Percentiles rank a stretch among this genome's conserved stretches.
These are phyloP conservation scores for Metarhizium humberi DNA, from an alignment of 2,329 filamentous ascomycete genomes.

Conservation along the genomic window DNA sequence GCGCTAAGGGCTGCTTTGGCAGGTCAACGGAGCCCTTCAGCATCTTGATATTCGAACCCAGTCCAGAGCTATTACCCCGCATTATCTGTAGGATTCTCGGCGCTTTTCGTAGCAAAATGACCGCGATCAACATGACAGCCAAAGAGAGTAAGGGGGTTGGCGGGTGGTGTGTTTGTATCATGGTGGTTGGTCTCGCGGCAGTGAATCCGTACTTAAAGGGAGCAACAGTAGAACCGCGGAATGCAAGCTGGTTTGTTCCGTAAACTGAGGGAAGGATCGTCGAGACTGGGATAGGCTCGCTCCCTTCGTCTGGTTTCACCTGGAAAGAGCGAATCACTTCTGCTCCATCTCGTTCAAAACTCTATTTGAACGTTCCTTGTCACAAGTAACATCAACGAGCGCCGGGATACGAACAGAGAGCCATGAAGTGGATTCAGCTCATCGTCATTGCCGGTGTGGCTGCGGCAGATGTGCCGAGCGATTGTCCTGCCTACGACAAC, in stretches of 20 bases:
- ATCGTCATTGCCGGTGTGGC: constrained; percentile 24
- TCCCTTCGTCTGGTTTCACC: neutral
- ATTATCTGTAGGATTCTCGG: neutral
- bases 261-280: neutral
- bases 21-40: neutral
- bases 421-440: constrained; percentile 3
- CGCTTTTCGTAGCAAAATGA: neutral
- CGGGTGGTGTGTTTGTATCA: neutral
- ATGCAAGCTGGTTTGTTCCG: neutral
- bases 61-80: constrained; percentile 1
- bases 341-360: neutral
- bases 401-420: neutral
- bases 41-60: neutral
- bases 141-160: neutral
- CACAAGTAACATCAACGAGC: neutral
- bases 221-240: neutral
- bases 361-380: neutral
- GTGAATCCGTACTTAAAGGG: neutral
- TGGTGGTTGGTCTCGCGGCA: neutral
- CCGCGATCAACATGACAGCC: neutral
- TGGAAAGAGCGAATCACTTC: neutral
- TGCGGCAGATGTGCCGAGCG: constrained; percentile 13
- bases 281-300: neutral
- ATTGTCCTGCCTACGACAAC: constrained; percentile 25
- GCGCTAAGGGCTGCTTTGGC: neutral